Percentiles rank a stretch among this genome's conserved stretches.
Evolutionary conservation across 331 rosid species (phyloP).

Genomic region (Ulmus americana): DNA sequence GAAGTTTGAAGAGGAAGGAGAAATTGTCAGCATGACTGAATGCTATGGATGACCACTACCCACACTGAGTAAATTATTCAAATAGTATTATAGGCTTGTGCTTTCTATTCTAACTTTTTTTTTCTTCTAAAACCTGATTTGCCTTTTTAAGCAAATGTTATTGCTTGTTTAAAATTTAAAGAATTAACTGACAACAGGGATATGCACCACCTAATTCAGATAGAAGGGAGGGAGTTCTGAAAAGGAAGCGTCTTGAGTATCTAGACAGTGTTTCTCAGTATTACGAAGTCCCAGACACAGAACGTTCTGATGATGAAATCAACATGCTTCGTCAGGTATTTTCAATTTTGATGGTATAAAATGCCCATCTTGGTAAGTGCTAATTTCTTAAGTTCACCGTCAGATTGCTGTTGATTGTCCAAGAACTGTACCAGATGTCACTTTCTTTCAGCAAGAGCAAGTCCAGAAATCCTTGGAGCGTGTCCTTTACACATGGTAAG

Average conservation of each 20-base stretch:
- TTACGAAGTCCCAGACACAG: slow-evolving; percentile 78
- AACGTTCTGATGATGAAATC: slow-evolving; percentile 90
- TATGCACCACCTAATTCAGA: slow-evolving; percentile 99
- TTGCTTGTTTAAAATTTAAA: slow-evolving; percentile 51
- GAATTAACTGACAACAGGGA: slow-evolving; percentile 89
- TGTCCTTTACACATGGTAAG: slow-evolving; percentile 80
- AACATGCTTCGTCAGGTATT: slow-evolving; percentile 96
- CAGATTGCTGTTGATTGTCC: slow-evolving; percentile 93
- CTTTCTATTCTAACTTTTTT: neutral
- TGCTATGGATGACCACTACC: too few species aligned
- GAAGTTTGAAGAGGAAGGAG: too few species aligned
- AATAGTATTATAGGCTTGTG: too few species aligned
- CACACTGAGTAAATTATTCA: too few species aligned
- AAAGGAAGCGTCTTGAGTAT: slow-evolving; percentile 89
- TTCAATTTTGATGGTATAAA: slow-evolving; percentile 1
- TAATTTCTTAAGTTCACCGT: slow-evolving; percentile 1
- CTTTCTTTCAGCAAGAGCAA: slow-evolving; percentile 74
- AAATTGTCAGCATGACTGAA: too few species aligned
- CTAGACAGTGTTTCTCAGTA: slow-evolving; percentile 81
- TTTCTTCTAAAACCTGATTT: slow-evolving; percentile 18
- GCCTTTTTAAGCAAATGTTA: slow-evolving; percentile 14
- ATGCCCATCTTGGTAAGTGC: slow-evolving; percentile 15
- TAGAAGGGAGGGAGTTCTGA: slow-evolving; percentile 88
- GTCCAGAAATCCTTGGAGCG: slow-evolving; percentile 94
- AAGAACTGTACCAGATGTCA: slow-evolving; percentile 91